Percentiles rank a stretch among this genome's conserved stretches.
These are phyloP conservation scores for Pyricularia grisea DNA, from an alignment of 2,329 filamentous ascomycete species.

Conservation along the genomic window DNA sequence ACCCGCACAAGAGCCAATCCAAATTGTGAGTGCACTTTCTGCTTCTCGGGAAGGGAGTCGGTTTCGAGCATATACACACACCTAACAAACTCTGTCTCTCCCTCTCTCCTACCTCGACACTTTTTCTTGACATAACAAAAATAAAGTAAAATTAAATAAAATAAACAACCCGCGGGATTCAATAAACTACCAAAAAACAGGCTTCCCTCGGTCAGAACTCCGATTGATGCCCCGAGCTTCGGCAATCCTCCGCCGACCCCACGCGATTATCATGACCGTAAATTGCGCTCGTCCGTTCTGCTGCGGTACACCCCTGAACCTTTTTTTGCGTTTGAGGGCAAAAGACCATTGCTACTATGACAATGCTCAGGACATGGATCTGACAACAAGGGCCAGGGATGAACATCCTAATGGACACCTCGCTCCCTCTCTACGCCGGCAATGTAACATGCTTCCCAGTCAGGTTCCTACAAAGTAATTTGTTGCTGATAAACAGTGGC, in stretches of 20 bases:
- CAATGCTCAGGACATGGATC: neutral
- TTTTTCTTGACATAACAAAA: no score
- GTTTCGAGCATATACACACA: neutral
- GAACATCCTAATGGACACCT: neutral
- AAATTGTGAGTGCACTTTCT: neutral
- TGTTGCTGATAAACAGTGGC: neutral
- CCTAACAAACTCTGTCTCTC: no score
- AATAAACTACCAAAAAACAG: neutral
- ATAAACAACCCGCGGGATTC: neutral
- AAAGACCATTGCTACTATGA: neutral
- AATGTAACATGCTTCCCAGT: neutral
- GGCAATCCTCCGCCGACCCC: neutral
- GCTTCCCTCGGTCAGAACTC: neutral
- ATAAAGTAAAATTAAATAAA: neutral
- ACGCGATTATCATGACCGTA: neutral
- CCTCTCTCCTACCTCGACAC: neutral
- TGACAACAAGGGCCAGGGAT: neutral
- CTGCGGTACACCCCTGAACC: no score
- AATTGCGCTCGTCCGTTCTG: neutral
- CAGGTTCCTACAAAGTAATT: neutral
- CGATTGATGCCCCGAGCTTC: neutral
- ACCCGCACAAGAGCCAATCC: neutral
- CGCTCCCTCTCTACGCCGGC: neutral
- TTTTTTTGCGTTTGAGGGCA: no score
- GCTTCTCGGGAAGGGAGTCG: neutral